phyloP scores from a whole-genome alignment of 148 eudicot genomes.

The Linanthus parryae region DNA sequence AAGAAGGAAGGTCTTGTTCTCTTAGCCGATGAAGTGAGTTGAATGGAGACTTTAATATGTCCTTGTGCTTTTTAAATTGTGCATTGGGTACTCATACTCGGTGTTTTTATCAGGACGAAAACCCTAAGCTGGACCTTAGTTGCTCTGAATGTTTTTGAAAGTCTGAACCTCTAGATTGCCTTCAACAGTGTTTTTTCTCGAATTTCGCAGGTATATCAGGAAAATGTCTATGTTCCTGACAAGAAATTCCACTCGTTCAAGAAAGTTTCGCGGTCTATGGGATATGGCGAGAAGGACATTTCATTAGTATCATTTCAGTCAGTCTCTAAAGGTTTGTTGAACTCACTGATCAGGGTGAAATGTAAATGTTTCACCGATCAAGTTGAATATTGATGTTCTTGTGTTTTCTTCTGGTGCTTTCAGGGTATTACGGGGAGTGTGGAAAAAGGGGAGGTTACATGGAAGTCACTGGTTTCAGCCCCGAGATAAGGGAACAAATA shows the following conservation, averaged over 20 bases:
- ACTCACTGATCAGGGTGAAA: constrained; percentile 1
- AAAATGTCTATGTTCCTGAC: constrained; percentile 79
- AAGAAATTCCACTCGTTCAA: constrained; percentile 89
- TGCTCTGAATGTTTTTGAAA: neutral
- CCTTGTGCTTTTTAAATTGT: neutral
- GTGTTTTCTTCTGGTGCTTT: constrained; percentile 1
- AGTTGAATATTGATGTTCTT: constrained; percentile 10
- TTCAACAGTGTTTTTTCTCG: neutral
- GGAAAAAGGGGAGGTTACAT: constrained; percentile 98
- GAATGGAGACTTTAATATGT: constrained; percentile 4
- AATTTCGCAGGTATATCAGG: constrained; percentile 80
- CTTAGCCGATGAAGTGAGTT: constrained; percentile 84
- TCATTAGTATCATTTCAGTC: constrained; percentile 76
- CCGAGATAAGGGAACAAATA: constrained; percentile 79
- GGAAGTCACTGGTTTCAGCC: constrained; percentile 92
- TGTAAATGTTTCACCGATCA: neutral
- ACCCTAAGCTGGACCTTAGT: neutral
- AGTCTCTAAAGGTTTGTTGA: constrained; percentile 74
- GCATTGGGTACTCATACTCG: too few species aligned
- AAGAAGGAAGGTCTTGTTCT: constrained; percentile 90
- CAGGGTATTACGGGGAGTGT: constrained; percentile 96
- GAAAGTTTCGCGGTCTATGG: constrained; percentile 79
- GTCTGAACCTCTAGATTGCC: neutral
- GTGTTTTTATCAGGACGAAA: too few species aligned
- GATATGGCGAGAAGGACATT: constrained; percentile 74